A percentile compares a stretch with the other conserved stretches of the same genome.
Evolutionary conservation across 2,329 filamentous ascomycete species (phyloP).

Genomic region (Fusarium sp.): DNA sequence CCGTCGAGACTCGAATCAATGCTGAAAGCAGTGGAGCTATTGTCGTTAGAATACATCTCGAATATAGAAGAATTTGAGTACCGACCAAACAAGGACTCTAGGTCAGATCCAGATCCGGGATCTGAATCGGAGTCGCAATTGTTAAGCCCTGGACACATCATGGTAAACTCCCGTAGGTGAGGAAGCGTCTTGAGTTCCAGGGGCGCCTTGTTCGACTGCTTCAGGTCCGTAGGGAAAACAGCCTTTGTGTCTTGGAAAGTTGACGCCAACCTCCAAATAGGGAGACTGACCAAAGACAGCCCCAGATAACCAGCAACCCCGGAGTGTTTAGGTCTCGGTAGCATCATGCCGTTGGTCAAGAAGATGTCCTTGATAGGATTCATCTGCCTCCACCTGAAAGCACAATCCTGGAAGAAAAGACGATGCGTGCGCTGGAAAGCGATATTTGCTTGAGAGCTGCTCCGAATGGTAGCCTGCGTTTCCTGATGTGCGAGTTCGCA

Average conservation of each 20-base stretch:
- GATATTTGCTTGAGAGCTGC: neutral
- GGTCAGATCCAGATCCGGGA: neutral
- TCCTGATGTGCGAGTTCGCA: neutral
- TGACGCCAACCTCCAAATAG: conserved; percentile 14
- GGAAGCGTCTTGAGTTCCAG: conserved; percentile 8
- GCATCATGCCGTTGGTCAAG: conserved; percentile 20
- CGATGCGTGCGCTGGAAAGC: conserved; percentile 1
- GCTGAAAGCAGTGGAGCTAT: neutral
- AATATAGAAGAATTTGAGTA: neutral
- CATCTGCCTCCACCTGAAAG: conserved; percentile 8
- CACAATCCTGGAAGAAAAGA: conserved; percentile 6
- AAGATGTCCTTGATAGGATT: conserved; percentile 19
- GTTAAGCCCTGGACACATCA: conserved; percentile 7
- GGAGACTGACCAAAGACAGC: conserved; percentile 4
- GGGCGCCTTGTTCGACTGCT: neutral
- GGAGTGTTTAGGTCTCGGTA: conserved; percentile 5
- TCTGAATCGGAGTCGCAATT: neutral
- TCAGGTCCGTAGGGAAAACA: neutral
- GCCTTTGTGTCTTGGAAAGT: neutral
- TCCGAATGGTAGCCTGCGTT: neutral
- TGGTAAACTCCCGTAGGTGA: conserved; percentile 30
- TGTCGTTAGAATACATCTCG: no score
- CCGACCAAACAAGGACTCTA: neutral
- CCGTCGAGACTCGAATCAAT: neutral
- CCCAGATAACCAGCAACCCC: neutral